Base-by-base conservation (phyloP, 2,329 filamentous ascomycete genomes). In the Teratosphaeriaceae sp. region DNA sequence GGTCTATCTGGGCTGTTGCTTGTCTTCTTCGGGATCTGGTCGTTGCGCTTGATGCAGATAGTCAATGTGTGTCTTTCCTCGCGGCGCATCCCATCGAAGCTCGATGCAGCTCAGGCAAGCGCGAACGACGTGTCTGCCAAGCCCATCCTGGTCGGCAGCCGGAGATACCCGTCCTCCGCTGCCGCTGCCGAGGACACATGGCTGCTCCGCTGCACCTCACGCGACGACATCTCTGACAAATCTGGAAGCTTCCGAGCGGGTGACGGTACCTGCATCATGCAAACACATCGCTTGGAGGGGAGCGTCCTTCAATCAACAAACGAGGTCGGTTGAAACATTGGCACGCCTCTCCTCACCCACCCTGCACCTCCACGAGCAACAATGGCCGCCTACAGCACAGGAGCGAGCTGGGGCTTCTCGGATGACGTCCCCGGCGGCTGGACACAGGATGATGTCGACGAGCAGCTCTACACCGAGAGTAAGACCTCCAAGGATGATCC, bases 361-460 rank as follows among this genome's bases (percentile, higher is more conserved):
- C 15, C 37, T 19, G 22, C 35, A 26, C 37, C 23, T 30, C 23
- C 33, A 3, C 26, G 31, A 19, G 31, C 19, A 40, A 49, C 37
- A 34, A 73, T 72, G 69, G 62, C 68, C 31, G 65, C 67, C 55
- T 53, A 61, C 64, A 51, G 53, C 53, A 40, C 61, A 56, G 56
- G 68, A 63, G 20, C 52, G 34, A 64, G 62, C 47, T 74, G 71
- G 70, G 61, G 64, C 36, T 73, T 71, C 64, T 69, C 69, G 31
- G 62, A 70, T 22, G 67, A 70, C 45, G 46, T 68, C 27, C 67
- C 67, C 11, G 65, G 63, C 13, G 42, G 49, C 16, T 63, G 54
- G 53, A 40, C 40, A 6, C 40, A 47, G 27, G 53, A 50, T 13
- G 49, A 53, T 12, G 36, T 45, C 24, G 48, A 50, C 22, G 46